These are phyloP conservation scores for Fusarium duplospermum DNA, from an alignment of 2,329 filamentous ascomycete genomes.

Conservation along the genomic window DNA sequence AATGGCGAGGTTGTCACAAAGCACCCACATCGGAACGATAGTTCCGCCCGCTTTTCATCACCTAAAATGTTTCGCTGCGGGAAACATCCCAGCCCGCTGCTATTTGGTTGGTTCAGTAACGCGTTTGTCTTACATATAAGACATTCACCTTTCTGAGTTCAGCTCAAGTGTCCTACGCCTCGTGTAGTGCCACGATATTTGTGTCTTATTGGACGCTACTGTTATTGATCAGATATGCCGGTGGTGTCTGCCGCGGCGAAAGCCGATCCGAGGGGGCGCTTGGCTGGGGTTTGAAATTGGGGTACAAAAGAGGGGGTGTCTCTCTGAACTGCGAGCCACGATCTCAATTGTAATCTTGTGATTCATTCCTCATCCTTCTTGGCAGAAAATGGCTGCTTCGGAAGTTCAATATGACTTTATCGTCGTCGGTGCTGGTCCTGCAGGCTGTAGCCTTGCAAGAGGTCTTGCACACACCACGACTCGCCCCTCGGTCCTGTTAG, in stretches of 20 bases:
- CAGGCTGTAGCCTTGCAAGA: conserved; percentile 24
- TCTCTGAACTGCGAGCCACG: neutral
- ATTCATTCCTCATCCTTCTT: neutral
- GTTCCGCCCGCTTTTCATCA: neutral
- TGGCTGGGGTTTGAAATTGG: neutral
- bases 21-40: neutral
- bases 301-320: neutral
- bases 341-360: neutral
- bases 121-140: neutral
- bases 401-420: conserved; percentile 26
- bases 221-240: too few relatives aligned
- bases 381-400: neutral
- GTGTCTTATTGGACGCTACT: neutral
- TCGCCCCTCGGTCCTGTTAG: conserved; percentile 16
- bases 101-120: neutral
- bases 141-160: too few relatives aligned
- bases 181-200: neutral
- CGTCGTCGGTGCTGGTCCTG: conserved; percentile 29
- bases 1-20: neutral
- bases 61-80: neutral
- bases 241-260: neutral
- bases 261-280: neutral
- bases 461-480: conserved; percentile 18
- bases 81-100: neutral
- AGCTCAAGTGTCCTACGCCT: neutral